Conservation (phyloP, 2,329 filamentous ascomycete species). For the Fusarium gaditjirri region DNA sequence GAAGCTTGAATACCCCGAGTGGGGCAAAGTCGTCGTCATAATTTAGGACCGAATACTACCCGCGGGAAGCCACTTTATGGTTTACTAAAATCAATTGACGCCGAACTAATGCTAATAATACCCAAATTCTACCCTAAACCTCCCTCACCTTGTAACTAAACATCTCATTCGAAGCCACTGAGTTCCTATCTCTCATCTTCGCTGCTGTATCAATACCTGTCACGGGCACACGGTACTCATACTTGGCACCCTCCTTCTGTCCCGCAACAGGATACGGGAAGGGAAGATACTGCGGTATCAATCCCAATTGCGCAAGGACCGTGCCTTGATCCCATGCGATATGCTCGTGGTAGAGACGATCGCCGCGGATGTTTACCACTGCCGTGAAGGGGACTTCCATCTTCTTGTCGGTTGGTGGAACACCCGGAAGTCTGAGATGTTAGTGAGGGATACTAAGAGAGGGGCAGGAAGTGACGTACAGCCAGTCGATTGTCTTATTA, state of each 20-base stretch:
- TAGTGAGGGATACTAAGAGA: rapidly evolving
- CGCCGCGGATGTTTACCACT: slow-evolving; percentile 71
- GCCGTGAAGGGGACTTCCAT: slow-evolving; percentile 70
- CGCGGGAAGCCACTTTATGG: not conserved
- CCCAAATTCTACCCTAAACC: not conserved
- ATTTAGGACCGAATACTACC: not conserved
- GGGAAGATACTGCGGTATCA: slow-evolving; percentile 68
- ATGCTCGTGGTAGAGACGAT: slow-evolving; percentile 73
- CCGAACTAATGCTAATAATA: not conserved
- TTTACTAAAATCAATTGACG: not conserved
- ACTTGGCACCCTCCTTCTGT: slow-evolving; percentile 36
- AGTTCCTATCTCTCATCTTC: slow-evolving; percentile 48
- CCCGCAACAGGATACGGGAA: slow-evolving; percentile 66
- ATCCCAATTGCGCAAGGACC: slow-evolving; percentile 67
- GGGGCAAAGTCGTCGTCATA: not conserved
- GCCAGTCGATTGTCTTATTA: slow-evolving; percentile 71
- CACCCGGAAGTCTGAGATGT: slow-evolving; percentile 57
- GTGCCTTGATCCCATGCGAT: slow-evolving; percentile 76
- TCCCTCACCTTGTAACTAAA: slow-evolving; percentile 42
- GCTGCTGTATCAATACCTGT: slow-evolving; percentile 46
- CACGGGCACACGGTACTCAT: slow-evolving; percentile 49
- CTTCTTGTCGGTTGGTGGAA: slow-evolving; percentile 63
- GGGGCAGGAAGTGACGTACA: slow-evolving; percentile 59
- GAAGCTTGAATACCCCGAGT: not conserved
- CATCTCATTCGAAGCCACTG: slow-evolving; percentile 48